Base-by-base conservation (phyloP, 2,329 filamentous ascomycete genomes). In the Rutstroemia sp. region DNA sequence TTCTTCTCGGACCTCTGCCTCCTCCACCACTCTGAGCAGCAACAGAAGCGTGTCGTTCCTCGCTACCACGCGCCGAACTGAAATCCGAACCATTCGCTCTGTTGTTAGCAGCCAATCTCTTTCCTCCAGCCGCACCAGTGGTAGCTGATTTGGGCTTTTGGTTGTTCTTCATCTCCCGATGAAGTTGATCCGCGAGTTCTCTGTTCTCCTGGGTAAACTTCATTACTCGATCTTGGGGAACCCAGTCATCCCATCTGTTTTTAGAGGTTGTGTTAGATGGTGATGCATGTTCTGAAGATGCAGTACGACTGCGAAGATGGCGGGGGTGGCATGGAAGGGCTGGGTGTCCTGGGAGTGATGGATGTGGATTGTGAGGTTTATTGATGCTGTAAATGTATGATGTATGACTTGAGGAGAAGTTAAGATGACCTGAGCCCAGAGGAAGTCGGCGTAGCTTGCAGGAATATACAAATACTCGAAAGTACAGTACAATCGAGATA, bases 181-280 rank as follows among this genome's bases (percentile, higher is more conserved):
- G 80, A 30, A 92, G 78, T 71, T 88, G 86, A 55, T 78, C 77
- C 21, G 92, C 91, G 39, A 99, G 81, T 69, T 95, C 90, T 69
- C 89, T 89, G 74, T 97, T 96, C 74, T 97, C 94, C 56, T 95
- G 90, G 51, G 86, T 96, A 70, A 92, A 87, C 75, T 96, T 96
- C 69, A 92, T 87, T 59, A 99, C 86, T 63, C 94, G 89, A 71
- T 97, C 92, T 72, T 91, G 86, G 21, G 89, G 83, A 46, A 97
- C 94, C 92, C 92, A 97, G 75, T 99, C 94, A 75, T 99, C 94
- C 94, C 94, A 99, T 60, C 53, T 55, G 12, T 55, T 50, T 50
- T 38, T 9, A 25, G 34, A 8, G 14, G 25, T 19, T 37, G 12
- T 14, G 53, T 55, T 55, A 55, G 53, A 42, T 27, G 21, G 16